Conservation (phyloP, 495 filamentous ascomycete species). For the Penicillium steckii region DNA sequence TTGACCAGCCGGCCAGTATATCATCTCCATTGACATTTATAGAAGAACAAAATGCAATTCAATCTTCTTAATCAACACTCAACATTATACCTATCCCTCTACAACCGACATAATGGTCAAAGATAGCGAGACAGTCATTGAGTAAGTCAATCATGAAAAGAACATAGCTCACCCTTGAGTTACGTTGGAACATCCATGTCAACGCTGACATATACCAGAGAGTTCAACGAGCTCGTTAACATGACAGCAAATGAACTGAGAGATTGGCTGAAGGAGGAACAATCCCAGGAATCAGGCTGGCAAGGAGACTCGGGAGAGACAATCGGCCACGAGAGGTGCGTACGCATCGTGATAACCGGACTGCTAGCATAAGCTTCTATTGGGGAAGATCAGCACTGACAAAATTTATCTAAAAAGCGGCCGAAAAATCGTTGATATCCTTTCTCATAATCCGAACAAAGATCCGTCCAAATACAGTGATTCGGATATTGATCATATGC, state of each 20-base stretch:
- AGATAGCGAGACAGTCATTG: constrained; percentile 54
- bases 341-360: too few relatives aligned
- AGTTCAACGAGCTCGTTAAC: constrained; percentile 69
- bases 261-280: constrained; percentile 56
- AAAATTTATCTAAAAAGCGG: constrained; percentile 34
- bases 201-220: constrained; percentile 45
- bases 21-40: too few relatives aligned
- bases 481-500: constrained; percentile 61
- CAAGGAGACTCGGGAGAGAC: constrained; percentile 59
- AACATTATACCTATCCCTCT: too few relatives aligned
- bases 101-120: constrained; percentile 52
- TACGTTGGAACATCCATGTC: constrained; percentile 3
- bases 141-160: constrained; percentile 31
- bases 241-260: constrained; percentile 62
- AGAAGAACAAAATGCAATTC: too few relatives aligned
- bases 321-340: constrained; percentile 61
- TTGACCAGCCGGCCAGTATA: too few relatives aligned
- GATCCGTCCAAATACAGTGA: constrained; percentile 51
- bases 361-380: too few relatives aligned
- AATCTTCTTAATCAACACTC: too few relatives aligned
- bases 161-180: too few relatives aligned
- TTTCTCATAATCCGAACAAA: constrained; percentile 57
- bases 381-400: background rate
- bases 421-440: constrained; percentile 61
- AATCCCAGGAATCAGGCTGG: constrained; percentile 58